A percentile compares a stretch with the other conserved stretches of the same genome.
Conservation (phyloP, 1,284 basidiomycete genomes). For the Tremellales sp. region DNA sequence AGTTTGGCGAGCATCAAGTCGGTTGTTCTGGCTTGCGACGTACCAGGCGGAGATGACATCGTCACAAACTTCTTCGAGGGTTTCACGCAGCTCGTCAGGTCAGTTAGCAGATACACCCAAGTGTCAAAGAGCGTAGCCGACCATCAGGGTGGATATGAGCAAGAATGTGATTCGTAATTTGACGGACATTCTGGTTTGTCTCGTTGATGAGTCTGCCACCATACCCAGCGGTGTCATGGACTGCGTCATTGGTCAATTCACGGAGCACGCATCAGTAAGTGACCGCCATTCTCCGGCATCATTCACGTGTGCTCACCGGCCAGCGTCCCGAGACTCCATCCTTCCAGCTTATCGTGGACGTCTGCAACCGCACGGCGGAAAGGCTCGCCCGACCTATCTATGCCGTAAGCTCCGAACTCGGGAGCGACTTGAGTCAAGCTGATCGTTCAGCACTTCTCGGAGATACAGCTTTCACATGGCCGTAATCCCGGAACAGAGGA, state of each 20-base stretch:
- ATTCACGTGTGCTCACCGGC: background rate
- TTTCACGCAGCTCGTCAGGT: slow-evolving; percentile 73
- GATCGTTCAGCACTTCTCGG: slow-evolving; percentile 66
- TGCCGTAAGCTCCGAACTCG: slow-evolving; percentile 49
- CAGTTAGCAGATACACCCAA: slow-evolving; percentile 14
- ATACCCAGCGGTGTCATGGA: slow-evolving; percentile 77
- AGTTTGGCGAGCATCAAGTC: slow-evolving; percentile 90
- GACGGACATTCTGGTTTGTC: slow-evolving; percentile 78
- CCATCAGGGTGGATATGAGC: slow-evolving; percentile 61
- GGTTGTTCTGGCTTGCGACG: slow-evolving; percentile 86
- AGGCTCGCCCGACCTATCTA: slow-evolving; percentile 85
- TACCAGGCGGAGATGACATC: slow-evolving; percentile 79
- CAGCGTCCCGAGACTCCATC: slow-evolving; percentile 71
- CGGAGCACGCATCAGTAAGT: slow-evolving; percentile 56
- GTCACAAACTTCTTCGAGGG: slow-evolving; percentile 77
- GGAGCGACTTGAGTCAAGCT: background rate
- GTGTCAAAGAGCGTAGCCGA: slow-evolving; percentile 3
- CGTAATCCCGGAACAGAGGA: slow-evolving; percentile 48
- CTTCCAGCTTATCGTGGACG: slow-evolving; percentile 77
- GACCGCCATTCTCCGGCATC: background rate
- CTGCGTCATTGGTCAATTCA: slow-evolving; percentile 77
- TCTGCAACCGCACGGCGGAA: slow-evolving; percentile 78
- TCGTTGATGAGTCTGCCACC: slow-evolving; percentile 78
- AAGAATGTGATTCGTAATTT: slow-evolving; percentile 87
- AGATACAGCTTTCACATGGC: slow-evolving; percentile 65